A percentile compares a stretch with the other conserved stretches of the same genome.
These are phyloP conservation scores for Phytophthora capsici DNA, from an alignment of 352 stramenopile genomes.

Conservation along the genomic window DNA sequence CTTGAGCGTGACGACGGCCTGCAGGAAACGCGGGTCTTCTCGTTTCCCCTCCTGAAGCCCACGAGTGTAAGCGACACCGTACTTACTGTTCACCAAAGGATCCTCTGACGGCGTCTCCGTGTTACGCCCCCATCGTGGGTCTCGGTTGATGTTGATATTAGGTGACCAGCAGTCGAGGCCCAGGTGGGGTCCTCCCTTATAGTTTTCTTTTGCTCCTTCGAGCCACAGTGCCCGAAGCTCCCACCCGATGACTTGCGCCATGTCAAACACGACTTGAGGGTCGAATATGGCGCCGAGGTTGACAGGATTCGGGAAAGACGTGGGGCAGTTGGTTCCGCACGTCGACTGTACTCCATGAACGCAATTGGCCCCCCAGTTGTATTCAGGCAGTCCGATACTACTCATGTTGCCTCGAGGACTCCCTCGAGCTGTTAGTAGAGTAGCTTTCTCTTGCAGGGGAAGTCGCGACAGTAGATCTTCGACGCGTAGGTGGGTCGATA, in stretches of 20 bases:
- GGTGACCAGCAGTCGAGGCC: slow-evolving; percentile 93
- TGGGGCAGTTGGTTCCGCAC: slow-evolving; percentile 73
- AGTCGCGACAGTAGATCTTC: slow-evolving; percentile 74
- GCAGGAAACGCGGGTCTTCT: slow-evolving; percentile 56
- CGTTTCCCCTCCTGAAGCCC: slow-evolving; percentile 80
- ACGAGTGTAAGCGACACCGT: slow-evolving; percentile 88
- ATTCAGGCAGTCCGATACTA: slow-evolving; percentile 81
- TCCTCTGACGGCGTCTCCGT: slow-evolving; percentile 94
- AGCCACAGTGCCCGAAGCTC: slow-evolving; percentile 76
- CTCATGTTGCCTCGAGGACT: slow-evolving; percentile 72
- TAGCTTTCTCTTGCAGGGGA: slow-evolving; percentile 66
- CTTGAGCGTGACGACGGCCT: slow-evolving; percentile 91
- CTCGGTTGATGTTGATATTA: slow-evolving; percentile 95
- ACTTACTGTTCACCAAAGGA: slow-evolving; percentile 87
- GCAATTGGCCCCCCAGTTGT: slow-evolving; percentile 94
- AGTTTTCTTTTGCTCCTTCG: slow-evolving; percentile 70
- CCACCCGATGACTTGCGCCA: slow-evolving; percentile 88
- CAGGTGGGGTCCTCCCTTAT: slow-evolving; percentile 55
- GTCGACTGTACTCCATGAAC: slow-evolving; percentile 92
- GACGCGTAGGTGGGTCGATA: slow-evolving; percentile 60
- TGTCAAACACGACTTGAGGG: slow-evolving; percentile 62
- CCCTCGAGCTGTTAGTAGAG: slow-evolving; percentile 64
- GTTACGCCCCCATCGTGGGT: slow-evolving; percentile 93
- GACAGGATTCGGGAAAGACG: slow-evolving; percentile 90
- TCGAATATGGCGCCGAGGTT: slow-evolving; percentile 92